These are phyloP conservation scores for Aspergillus nanangensis DNA, from an alignment of 495 filamentous ascomycete genomes.

Conservation along the genomic window DNA sequence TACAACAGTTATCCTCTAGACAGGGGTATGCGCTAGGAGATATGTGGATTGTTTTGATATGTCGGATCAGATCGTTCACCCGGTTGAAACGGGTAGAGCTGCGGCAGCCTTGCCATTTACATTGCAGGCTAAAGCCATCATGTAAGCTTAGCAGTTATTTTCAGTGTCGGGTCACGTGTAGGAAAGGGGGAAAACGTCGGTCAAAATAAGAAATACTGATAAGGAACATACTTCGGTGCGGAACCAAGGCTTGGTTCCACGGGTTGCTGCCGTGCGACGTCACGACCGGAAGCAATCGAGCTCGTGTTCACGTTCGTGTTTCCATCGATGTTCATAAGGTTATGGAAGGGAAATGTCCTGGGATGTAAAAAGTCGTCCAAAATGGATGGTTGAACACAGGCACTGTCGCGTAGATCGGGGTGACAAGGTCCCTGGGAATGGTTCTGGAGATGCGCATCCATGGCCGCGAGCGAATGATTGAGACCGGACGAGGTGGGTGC, in stretches of 20 bases:
- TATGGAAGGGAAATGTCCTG: neutral
- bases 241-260: neutral
- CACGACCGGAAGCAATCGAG: neutral
- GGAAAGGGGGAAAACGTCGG: neutral
- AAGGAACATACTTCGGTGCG: neutral
- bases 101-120: constrained; percentile 1
- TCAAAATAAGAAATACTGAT: neutral
- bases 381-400: neutral
- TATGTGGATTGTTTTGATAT: constrained; percentile 6
- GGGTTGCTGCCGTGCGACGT: neutral
- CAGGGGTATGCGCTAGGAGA: constrained; percentile 3
- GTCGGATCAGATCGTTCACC: constrained; percentile 1
- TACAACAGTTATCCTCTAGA: constrained; percentile 1
- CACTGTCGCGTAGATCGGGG: too few species aligned
- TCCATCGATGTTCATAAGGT: neutral
- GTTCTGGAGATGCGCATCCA: too few species aligned
- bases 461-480: too few species aligned
- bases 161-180: neutral
- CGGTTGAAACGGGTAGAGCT: neutral
- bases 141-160: too few species aligned
- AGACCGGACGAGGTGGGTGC: too few species aligned
- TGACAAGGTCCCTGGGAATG: too few species aligned
- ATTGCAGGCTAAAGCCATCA: too few species aligned
- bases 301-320: neutral
- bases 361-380: neutral